Conservation (phyloP, 306 rosid genomes). For the Sphenostylis stenocarpa region DNA sequence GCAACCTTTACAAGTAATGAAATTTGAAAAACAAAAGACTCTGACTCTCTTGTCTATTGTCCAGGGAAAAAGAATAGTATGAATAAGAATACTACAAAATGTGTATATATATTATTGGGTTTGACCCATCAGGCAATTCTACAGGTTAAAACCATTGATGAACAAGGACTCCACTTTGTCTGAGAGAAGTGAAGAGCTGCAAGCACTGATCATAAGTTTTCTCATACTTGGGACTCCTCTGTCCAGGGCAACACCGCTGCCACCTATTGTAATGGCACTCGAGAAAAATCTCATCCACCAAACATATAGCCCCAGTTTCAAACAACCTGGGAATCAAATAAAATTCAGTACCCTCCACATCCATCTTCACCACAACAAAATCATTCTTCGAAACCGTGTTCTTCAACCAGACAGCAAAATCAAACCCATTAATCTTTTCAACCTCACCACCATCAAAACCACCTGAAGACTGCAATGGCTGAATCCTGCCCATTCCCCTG, state of each 20-base stretch:
- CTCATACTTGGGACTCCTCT: conserved; percentile 86
- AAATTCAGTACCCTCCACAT: conserved; percentile 90
- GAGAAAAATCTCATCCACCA: conserved; percentile 89
- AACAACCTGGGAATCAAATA: conserved; percentile 84
- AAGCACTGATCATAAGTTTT: conserved; percentile 78
- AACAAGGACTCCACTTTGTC: conserved; percentile 85
- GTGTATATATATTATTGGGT: conserved; percentile 1
- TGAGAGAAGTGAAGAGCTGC: conserved; percentile 66
- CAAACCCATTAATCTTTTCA: conserved; percentile 79
- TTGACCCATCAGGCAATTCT: conserved; percentile 22
- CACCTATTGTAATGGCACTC: conserved; percentile 95
- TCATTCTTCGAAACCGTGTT: conserved; percentile 67
- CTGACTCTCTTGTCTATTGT: conserved; percentile 5
- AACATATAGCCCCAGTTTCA: conserved; percentile 86
- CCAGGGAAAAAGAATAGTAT: not conserved
- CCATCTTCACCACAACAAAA: conserved; percentile 96
- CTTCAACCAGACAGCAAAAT: conserved; percentile 85
- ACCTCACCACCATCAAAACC: conserved; percentile 51
- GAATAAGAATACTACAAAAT: conserved; percentile 30
- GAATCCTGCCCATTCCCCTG: conserved; percentile 97
- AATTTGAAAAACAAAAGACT: not conserved
- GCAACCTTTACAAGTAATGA: conserved; percentile 37
- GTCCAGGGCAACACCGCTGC: conserved; percentile 94
- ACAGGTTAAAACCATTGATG: conserved; percentile 80
- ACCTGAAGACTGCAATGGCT: conserved; percentile 44